Evolutionary conservation across 345 rosid species (phyloP).

Genomic region (thale cress (Arabidopsis thaliana)): TAIR10.1 NC_003070.9:638001-638500

Average conservation of each 20-base stretch:
- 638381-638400: slow-evolving; percentile 58
- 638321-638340: slow-evolving; percentile 49
- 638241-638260: slow-evolving; percentile 40
- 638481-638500: slow-evolving; percentile 78
- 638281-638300: slow-evolving; percentile 68
- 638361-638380: slow-evolving; percentile 73
- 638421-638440: slow-evolving; percentile 83
- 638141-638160: slow-evolving; percentile 15
- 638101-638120: too few species aligned
- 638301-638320: slow-evolving; percentile 46
- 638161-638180: background rate
- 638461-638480: slow-evolving; percentile 59
- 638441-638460: slow-evolving; percentile 86
- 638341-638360: slow-evolving; percentile 74
- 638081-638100: too few species aligned
- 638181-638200: background rate
- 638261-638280: slow-evolving; percentile 96
- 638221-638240: background rate
- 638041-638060: too few species aligned
- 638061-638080: too few species aligned
- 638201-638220: too few species aligned
- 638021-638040: too few species aligned
- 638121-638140: too few species aligned
- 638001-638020: too few species aligned
- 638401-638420: slow-evolving; percentile 93